Evolutionary conservation across 352 stramenopile genomes (phyloP), one percentile per base, ranked within the genome.

Genomic region (Aphanomyces euteiches): DNA sequence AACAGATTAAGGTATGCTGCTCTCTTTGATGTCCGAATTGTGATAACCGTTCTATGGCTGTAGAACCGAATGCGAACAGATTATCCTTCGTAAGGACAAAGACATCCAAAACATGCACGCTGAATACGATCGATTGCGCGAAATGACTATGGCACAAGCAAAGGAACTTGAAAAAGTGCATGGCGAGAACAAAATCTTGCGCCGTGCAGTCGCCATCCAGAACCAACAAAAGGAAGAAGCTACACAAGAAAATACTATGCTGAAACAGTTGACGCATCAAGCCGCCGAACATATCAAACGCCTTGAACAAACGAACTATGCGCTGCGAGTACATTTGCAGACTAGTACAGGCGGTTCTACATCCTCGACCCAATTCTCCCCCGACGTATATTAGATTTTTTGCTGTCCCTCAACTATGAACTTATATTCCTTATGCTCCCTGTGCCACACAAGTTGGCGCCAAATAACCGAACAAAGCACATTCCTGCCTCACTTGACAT

Each of bases 171-270:
- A 86, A 67, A 79, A 87, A 36, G 74, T 93, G n/a, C 74, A 87
- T 56, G 74, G 77, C n/a, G 87, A 95, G 72, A 95, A 93, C 78
- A 87, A 85, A 75, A 74, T 95, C 56, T 76, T 95, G 36, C 92
- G 93, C 73, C 85, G 87, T 43, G 87, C 87, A 21, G 86, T 95
- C 64, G 82, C 76, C 56, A 95, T 95, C 77, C 87, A 95, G 72
- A 93, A 83, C 75, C 84, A 93, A 75, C 87, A 93, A 72, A 95
- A 95, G 69, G 85, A 93, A 37, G 87, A 93, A 65, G 84, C 81
- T 10, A 70, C 82, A 72, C 76, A 86, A 15, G 87, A 95, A 67
- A 93, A 93, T 75, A 56, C 73, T 17, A 69, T 88, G 68, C 81
- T 95, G 57, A 92, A 90, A 64, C 74, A 78, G 19, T 76, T 95